Percentiles rank a stretch among this genome's conserved stretches.
These are phyloP conservation scores for Tuber aestivum DNA, from an alignment of 495 filamentous ascomycete genomes.

Conservation along the genomic window DNA sequence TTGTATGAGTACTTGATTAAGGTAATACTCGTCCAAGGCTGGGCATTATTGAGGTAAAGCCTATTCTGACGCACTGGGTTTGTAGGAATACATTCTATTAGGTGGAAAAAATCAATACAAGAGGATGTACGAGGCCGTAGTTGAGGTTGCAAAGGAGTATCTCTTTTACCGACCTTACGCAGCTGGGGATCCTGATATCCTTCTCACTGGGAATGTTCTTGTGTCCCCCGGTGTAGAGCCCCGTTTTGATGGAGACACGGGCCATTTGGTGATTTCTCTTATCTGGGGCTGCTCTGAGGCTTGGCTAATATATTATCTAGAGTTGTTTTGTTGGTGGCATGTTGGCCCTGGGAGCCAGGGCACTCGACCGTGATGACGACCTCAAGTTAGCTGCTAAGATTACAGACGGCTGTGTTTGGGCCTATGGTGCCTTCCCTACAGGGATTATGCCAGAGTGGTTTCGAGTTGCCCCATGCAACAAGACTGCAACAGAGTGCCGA, in stretches of 20 bases:
- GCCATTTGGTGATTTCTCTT: conserved; percentile 32
- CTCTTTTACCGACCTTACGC: conserved; percentile 64
- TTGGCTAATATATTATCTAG: conserved; percentile 13
- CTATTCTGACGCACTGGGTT: conserved; percentile 27
- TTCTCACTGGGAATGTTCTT: conserved; percentile 59
- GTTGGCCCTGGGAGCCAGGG: conserved; percentile 80
- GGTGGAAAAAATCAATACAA: conserved; percentile 81
- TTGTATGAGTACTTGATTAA: conserved; percentile 96
- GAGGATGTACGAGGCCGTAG: conserved; percentile 68
- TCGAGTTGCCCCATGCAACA: conserved; percentile 60
- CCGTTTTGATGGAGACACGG: conserved; percentile 26
- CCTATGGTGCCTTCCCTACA: conserved; percentile 70
- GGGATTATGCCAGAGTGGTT: conserved; percentile 90
- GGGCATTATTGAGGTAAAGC: conserved; percentile 60
- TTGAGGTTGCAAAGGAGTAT: conserved; percentile 63
- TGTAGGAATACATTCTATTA: conserved; percentile 57
- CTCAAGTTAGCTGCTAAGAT: conserved; percentile 75
- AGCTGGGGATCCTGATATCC: conserved; percentile 63
- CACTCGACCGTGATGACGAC: conserved; percentile 74
- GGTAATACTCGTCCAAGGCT: conserved; percentile 42
- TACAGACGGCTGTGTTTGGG: conserved; percentile 91
- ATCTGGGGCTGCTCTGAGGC: background rate
- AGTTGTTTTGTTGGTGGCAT: conserved; percentile 86
- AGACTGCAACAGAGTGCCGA: conserved; percentile 56
- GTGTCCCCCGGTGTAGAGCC: conserved; percentile 33